phyloP scores from a whole-genome alignment of 495 filamentous ascomycete genomes.

The Aspergillus hancockii region DNA sequence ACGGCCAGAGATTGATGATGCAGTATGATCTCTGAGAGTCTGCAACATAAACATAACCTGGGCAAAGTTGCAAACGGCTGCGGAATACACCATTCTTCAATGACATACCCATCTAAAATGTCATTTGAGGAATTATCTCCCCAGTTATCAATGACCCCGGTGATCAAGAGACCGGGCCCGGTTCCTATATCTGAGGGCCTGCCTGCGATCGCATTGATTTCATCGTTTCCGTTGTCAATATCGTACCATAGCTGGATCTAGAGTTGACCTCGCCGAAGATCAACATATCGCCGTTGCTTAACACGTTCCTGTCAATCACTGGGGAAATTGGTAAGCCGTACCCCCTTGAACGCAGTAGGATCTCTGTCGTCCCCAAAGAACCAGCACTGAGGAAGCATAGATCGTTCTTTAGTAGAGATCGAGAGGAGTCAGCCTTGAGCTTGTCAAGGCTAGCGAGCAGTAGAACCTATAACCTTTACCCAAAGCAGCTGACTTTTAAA shows the following conservation, averaged over 20 bases:
- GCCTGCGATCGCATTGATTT: conserved; percentile 57
- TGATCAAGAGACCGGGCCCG: conserved; percentile 57
- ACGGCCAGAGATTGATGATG: not conserved
- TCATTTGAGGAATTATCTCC: conserved; percentile 51
- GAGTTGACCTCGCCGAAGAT: conserved; percentile 52
- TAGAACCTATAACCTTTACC: conserved; percentile 64
- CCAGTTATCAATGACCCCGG: conserved; percentile 66
- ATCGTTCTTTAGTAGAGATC: conserved; percentile 27
- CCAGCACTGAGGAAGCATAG: conserved; percentile 32
- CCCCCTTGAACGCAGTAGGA: conserved; percentile 62
- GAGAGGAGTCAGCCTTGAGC: not conserved
- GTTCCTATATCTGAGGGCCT: conserved; percentile 27
- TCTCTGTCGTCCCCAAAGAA: conserved; percentile 63
- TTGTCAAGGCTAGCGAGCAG: conserved; percentile 45
- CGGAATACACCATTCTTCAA: conserved; percentile 66
- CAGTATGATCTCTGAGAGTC: not conserved
- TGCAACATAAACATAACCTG: conserved; percentile 56
- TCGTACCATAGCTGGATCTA: conserved; percentile 36
- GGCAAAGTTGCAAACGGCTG: conserved; percentile 55
- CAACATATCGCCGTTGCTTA: conserved; percentile 68
- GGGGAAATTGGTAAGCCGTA: conserved; percentile 59
- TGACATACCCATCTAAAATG: conserved; percentile 62
- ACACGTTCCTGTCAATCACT: conserved; percentile 61
- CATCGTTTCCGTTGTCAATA: conserved; percentile 56
- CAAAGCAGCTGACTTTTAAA: conserved; percentile 66